Evolutionary conservation across 2,329 filamentous ascomycete species (phyloP).

Genomic region (Pseudogymnoascus sp.): DNA sequence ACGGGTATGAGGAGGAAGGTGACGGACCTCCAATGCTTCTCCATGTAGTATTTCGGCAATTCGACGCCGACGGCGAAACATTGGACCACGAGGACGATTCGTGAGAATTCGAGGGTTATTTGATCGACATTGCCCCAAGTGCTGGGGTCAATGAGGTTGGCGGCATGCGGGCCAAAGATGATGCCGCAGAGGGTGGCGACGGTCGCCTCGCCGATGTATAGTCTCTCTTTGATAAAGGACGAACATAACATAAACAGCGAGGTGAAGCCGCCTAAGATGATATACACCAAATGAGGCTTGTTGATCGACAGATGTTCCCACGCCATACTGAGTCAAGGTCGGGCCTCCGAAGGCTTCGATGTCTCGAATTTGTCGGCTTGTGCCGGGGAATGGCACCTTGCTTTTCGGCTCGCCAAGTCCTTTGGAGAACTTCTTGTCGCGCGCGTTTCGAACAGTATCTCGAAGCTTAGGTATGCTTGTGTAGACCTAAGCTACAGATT

Average conservation of each 20-base stretch:
- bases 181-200: conserved; percentile 83
- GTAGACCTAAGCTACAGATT: not conserved
- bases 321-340: conserved; percentile 48
- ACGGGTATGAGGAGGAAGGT: conserved; percentile 81
- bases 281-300: conserved; percentile 93
- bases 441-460: not conserved
- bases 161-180: conserved; percentile 80
- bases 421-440: not conserved
- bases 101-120: conserved; percentile 81
- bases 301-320: conserved; percentile 81
- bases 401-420: not conserved
- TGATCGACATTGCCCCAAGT: conserved; percentile 79
- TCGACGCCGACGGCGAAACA: conserved; percentile 90
- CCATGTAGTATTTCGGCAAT: conserved; percentile 92
- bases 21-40: conserved; percentile 92
- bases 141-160: conserved; percentile 67
- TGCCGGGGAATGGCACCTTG: conserved; percentile 3
- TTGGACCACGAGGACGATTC: conserved; percentile 83
- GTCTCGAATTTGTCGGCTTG: conserved; percentile 3
- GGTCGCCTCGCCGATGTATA: conserved; percentile 98
- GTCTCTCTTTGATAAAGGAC: conserved; percentile 92
- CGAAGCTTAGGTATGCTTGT: conserved; percentile 2
- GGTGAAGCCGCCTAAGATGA: conserved; percentile 96
- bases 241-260: conserved; percentile 98
- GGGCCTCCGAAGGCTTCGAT: not conserved